Base-by-base conservation (phyloP, 1,284 basidiomycete genomes). In the Omphalotus olearius region DNA sequence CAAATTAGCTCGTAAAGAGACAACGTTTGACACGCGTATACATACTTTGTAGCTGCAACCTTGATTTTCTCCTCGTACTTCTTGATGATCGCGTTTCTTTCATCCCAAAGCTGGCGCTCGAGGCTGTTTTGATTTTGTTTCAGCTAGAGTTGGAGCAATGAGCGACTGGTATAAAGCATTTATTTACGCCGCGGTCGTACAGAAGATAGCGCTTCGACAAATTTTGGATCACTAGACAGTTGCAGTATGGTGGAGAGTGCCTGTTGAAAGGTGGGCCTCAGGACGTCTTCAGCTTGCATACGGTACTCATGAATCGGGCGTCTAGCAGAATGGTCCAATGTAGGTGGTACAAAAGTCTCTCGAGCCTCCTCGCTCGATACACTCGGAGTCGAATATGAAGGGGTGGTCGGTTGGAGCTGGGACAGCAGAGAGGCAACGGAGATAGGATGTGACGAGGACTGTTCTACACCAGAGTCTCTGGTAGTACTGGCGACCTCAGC, bases 61-160 rank as follows among this genome's bases (percentile, higher is more conserved):
- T 82, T 80, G 55, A 87, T 76, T 66, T 81, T 88, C 43, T 84
- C 81, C 57, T 85, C 78, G 54, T 88, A 83, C 60, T 80, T 83
- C 50, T 67, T 68, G 51, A 78, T 72, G 53, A 91, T 79, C 5
- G 69, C 70, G 30, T 70, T 69, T 51, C 88, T 71, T 58, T 88
- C 86, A 51, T 77, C 72, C 78, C 77, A 87, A 23, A 90, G 64
- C 54, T 74, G 74, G 53, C 70, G 75, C 64, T 91, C 88, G 28
- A 90, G 68, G 14, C 73, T 69, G 51, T 80, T 73, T 67, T 91
- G 88, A 49, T 85, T 83, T 52, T 76, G 65, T 64, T 79, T 84
- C 63, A 91, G 66, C 73, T 66, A 55, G 13, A 49, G 40, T 54
- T 47, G 40, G 23, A 36, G 40, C 53, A 18, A 37, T 47, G 33